phyloP scores from a whole-genome alignment of 345 rosid species.

The Corchorus capsularis region DNA sequence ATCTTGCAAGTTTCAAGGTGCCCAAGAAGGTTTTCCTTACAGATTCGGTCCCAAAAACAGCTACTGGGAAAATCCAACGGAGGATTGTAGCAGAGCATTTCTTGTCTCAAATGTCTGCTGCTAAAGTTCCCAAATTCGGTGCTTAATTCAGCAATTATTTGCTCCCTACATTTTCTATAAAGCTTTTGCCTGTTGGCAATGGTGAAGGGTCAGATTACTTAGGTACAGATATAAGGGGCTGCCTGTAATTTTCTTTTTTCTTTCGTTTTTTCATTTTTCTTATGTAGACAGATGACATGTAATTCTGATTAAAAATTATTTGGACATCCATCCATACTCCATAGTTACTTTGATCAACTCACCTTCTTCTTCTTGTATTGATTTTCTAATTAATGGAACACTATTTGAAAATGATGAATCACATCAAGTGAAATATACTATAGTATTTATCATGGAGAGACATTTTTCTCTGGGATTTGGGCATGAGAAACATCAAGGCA shows the following conservation, averaged over 20 bases:
- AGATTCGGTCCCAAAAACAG: constrained; percentile 55
- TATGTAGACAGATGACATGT: not conserved
- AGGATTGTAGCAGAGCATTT: constrained; percentile 66
- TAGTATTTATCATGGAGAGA: too few relatives aligned
- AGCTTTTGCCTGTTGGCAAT: not conserved
- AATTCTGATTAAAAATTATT: not conserved
- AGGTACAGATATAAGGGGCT: not conserved
- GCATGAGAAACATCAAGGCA: too few relatives aligned
- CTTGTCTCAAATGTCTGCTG: constrained; percentile 50
- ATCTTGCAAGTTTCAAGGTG: constrained; percentile 81
- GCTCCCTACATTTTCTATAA: too few relatives aligned
- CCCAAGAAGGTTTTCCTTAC: constrained; percentile 71
- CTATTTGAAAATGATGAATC: too few relatives aligned
- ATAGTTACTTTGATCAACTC: not conserved
- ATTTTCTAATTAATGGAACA: not conserved
- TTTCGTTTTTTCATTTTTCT: not conserved
- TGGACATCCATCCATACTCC: too few relatives aligned
- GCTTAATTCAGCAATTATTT: constrained; percentile 26
- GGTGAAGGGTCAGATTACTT: not conserved
- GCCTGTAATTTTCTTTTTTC: not conserved
- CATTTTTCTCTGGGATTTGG: too few relatives aligned
- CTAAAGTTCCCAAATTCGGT: constrained; percentile 44
- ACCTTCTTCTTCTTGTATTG: not conserved
- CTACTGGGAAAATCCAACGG: constrained; percentile 70
- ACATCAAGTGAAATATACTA: too few relatives aligned